Percentiles rank a stretch among this genome's conserved stretches.
Conservation (phyloP, 768 basidiomycete species). For the Pisolithus tinctorius region DNA sequence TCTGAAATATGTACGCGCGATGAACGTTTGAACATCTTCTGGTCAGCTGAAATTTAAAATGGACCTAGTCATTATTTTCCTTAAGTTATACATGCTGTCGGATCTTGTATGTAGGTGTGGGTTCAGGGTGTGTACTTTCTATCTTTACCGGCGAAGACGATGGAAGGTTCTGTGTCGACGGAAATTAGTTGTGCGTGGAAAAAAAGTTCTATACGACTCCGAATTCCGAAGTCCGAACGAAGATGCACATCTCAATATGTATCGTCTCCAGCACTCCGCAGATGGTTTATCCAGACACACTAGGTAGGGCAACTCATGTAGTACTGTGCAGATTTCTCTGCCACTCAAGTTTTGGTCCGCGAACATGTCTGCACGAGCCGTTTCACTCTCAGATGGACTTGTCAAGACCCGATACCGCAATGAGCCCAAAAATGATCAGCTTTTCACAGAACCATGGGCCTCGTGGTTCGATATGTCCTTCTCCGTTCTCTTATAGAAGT, state of each 20-base stretch:
- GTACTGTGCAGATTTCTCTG: no score
- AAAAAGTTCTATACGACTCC: neutral
- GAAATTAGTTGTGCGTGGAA: neutral
- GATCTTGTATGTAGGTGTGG: neutral
- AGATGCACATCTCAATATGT: no score
- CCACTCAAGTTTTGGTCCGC: no score
- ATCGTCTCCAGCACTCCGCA: neutral
- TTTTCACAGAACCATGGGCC: no score
- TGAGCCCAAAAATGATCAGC: no score
- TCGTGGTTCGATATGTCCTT: neutral
- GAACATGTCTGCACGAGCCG: no score
- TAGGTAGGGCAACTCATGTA: no score
- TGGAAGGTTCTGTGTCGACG: neutral
- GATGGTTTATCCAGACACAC: neutral
- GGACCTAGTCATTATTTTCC: neutral
- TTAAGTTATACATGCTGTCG: neutral
- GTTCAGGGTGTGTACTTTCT: neutral
- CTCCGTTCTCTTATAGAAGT: neutral
- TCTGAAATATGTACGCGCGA: slow-evolving; percentile 40
- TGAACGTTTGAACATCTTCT: neutral
- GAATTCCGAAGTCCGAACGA: no score
- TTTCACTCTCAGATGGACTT: no score
- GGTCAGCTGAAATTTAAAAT: neutral
- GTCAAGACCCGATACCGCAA: no score
- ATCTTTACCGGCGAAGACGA: neutral